phyloP scores from a whole-genome alignment of 441 rosid species.

The Gossypium laxum region DNA sequence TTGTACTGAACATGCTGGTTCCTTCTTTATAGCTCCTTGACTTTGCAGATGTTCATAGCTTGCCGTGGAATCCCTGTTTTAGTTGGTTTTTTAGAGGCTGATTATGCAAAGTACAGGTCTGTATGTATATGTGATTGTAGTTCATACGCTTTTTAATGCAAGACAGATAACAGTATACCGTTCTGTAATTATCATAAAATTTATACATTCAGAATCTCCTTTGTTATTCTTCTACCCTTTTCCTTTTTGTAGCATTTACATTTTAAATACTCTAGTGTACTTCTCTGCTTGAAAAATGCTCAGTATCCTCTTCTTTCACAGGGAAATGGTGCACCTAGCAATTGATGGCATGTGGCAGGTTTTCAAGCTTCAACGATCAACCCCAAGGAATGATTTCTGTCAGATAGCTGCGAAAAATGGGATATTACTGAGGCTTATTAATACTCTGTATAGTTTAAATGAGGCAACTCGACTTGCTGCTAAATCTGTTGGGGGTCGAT shows the following conservation, averaged over 20 bases:
- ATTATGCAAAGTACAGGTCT: slow-evolving; percentile 88
- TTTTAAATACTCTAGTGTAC: not conserved
- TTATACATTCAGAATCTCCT: not conserved
- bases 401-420: slow-evolving; percentile 91
- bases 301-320: slow-evolving; percentile 34
- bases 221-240: not conserved
- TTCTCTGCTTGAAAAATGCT: slow-evolving; percentile 14
- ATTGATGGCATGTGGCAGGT: slow-evolving; percentile 99
- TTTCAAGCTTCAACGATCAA: slow-evolving; percentile 88
- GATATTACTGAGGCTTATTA: slow-evolving; percentile 70
- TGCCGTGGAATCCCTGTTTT: slow-evolving; percentile 87
- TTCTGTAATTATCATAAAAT: not conserved
- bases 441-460: slow-evolving; percentile 91
- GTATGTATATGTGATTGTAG: slow-evolving; percentile 9
- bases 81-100: slow-evolving; percentile 92
- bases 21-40: slow-evolving; percentile 58
- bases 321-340: slow-evolving; percentile 99
- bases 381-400: slow-evolving; percentile 88
- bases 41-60: slow-evolving; percentile 96
- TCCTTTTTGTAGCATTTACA: not conserved
- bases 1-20: slow-evolving; percentile 18
- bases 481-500: slow-evolving; percentile 48
- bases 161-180: not conserved
- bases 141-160: not conserved
- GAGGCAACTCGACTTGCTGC: slow-evolving; percentile 86